phyloP scores from a whole-genome alignment of 441 rosid species.

The Euphorbia neoarborescens region DNA sequence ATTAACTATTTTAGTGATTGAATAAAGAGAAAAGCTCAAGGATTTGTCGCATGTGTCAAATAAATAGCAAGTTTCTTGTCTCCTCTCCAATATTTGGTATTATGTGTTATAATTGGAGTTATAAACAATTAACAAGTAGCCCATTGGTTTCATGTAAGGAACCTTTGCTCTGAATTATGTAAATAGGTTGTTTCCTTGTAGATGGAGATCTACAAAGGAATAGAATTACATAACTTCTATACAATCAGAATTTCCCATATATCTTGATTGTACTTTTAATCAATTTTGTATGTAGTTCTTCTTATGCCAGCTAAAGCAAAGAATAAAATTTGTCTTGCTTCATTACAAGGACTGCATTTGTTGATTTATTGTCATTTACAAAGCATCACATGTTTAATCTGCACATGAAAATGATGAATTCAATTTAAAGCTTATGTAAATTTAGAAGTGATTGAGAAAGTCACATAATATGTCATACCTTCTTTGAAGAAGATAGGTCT shows the following conservation, averaged over 20 bases:
- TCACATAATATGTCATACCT: conserved; percentile 56
- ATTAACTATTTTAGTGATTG: too few relatives aligned
- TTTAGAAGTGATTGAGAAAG: conserved; percentile 72
- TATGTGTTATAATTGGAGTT: background rate
- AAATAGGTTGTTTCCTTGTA: background rate
- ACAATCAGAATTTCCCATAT: background rate
- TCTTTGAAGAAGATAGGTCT: conserved; percentile 72
- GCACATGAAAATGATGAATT: conserved; percentile 1
- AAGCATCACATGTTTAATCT: background rate
- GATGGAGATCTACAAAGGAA: background rate
- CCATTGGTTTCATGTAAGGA: background rate
- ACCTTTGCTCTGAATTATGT: background rate
- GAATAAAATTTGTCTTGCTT: background rate
- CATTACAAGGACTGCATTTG: background rate
- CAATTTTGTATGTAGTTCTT: background rate
- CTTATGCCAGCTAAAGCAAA: background rate
- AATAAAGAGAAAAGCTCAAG: conserved; percentile 48
- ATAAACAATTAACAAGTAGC: background rate
- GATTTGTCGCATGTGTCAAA: conserved; percentile 48
- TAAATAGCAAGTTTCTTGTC: conserved; percentile 44
- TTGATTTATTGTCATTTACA: background rate
- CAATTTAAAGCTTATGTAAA: conserved; percentile 11
- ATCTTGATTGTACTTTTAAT: background rate
- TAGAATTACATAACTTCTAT: background rate
- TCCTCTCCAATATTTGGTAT: background rate